Base-by-base conservation (phyloP, 305 asterid genomes). In the Rubia tinctorum region DNA sequence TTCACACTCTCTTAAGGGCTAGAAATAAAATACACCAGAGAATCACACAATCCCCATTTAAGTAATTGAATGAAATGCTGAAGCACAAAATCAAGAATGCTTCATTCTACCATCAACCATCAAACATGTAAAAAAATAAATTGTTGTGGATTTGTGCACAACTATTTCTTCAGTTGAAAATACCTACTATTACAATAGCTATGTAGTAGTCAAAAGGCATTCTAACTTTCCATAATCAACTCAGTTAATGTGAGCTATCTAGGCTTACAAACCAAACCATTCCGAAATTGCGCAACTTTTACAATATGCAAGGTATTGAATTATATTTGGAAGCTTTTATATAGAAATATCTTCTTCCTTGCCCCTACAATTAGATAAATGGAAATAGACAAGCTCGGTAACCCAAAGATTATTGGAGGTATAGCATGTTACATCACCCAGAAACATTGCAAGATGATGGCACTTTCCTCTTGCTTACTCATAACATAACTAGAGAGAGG, bases 41-140 rank as follows among this genome's bases (percentile, higher is more conserved):
- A n/a, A n/a, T 20, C 64, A n/a, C 25, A 34, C 49, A 9, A 23
- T 20, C 23, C 25, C 73, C 39, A 18, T 70, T 42, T 20, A 58
- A 30, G 72, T 23, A 11, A 44, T 69, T 44, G 23, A 37, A 13
- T 27, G 17, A 23, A 20, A 20, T 13, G 23, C 60, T 23, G 43
- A 44, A 47, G n/a, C 13, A n/a, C 27, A 49, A 51, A 69, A 49
- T 15, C 11, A 51, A 5, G 25, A 53, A 17, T 27, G 45, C 63
- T 14, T 49, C 34, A 13, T 70, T 2, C 20, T 61, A 22, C 64
- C 64, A n/a, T 58, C 64, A n/a, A 30, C 39, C 72, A 68, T 68
- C 22, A 1, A 68, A 47, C 25, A 51, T 15, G 6, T 68, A 40
- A 61, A 68, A 68, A 18, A n/a, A 15, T 69, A 23, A n/a, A 3